Conservation (phyloP, 2,329 filamentous ascomycete species). For the Fusarium palustre region DNA sequence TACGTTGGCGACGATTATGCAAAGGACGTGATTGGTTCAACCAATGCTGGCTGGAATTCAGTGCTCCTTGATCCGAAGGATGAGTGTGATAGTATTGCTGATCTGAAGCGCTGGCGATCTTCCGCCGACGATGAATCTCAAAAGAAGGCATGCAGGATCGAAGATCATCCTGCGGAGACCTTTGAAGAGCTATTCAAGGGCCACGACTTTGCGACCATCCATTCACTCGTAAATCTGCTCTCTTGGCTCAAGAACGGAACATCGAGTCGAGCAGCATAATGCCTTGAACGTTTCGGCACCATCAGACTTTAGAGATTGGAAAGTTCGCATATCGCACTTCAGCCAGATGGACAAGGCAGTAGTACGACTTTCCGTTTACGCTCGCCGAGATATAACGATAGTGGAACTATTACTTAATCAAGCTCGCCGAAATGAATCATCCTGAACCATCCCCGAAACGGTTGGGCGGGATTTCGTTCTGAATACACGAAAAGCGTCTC, state of each 20-base stretch:
- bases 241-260: conserved; percentile 16
- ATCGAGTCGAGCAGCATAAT: background rate
- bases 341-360: background rate
- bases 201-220: conserved; percentile 12
- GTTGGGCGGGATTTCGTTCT: background rate
- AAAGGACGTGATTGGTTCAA: conserved; percentile 36
- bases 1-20: conserved; percentile 38
- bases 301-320: background rate
- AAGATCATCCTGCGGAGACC: conserved; percentile 1
- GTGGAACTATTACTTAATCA: conserved; percentile 2
- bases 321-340: no score
- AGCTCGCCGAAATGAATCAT: conserved; percentile 11
- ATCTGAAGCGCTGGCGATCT: conserved; percentile 6
- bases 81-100: conserved; percentile 1
- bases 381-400: background rate
- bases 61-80: conserved; percentile 30
- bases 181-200: conserved; percentile 8
- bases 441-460: background rate
- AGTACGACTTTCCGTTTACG: background rate
- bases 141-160: background rate
- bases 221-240: conserved; percentile 16
- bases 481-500: no score
- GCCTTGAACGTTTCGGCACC: rapidly evolving
- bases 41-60: conserved; percentile 27
- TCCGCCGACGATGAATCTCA: rapidly evolving